Evolutionary conservation across 805 yeast genomes (phyloP).

Genomic region (Cyberlindnera americana): DNA sequence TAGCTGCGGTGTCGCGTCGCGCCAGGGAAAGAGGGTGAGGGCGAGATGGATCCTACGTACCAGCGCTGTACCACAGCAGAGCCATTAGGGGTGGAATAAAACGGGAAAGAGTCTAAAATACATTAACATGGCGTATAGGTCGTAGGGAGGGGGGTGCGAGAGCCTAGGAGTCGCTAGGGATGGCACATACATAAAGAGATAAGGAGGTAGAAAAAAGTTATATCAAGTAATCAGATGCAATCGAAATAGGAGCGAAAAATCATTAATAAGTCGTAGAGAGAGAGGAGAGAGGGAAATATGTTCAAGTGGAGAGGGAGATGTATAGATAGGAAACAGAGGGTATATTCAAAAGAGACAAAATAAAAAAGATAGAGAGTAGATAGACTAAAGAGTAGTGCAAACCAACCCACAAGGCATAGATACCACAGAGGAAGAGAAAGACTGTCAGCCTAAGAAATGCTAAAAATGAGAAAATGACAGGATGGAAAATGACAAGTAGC

Average conservation of each 20-base stretch:
- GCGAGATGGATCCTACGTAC: no score
- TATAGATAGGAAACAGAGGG: conserved; percentile 7
- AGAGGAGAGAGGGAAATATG: background rate
- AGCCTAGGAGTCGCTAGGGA: no score
- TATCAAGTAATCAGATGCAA: conserved; percentile 2
- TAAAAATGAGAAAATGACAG: conserved; percentile 6
- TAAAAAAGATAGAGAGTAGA: conserved; percentile 2
- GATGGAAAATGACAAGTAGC: conserved; percentile 1
- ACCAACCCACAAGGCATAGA: background rate
- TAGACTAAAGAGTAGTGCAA: conserved; percentile 1
- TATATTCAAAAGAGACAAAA: conserved; percentile 11
- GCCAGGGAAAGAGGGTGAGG: no score
- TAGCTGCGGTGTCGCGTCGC: background rate
- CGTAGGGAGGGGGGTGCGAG: background rate
- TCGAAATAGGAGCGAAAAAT: background rate
- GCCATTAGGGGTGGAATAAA: no score
- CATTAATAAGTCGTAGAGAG: background rate
- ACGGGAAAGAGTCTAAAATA: background rate
- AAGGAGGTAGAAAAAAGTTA: no score
- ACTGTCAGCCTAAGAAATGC: conserved; percentile 1
- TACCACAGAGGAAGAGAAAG: background rate
- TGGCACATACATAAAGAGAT: no score
- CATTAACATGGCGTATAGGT: background rate
- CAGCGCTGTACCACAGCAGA: no score
- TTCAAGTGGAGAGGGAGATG: background rate